Percentiles rank a stretch among this genome's conserved stretches.
These are phyloP conservation scores for Lyophyllum shimeji DNA, from an alignment of 768 basidiomycete genomes.

Conservation along the genomic window DNA sequence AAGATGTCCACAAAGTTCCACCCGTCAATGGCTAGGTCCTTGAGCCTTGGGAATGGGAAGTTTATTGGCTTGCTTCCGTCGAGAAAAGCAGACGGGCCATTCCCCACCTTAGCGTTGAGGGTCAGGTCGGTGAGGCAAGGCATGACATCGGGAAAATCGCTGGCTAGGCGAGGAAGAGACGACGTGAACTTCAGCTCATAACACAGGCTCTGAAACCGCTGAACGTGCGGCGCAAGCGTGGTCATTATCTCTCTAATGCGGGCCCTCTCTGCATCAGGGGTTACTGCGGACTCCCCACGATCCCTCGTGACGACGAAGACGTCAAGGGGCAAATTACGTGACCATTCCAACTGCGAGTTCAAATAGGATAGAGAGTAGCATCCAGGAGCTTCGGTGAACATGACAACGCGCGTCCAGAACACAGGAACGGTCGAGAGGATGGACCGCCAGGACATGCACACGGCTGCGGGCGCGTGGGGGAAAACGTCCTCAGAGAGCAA, in stretches of 20 bases:
- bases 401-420: background rate
- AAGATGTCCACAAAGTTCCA: conserved; percentile 2
- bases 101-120: background rate
- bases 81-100: background rate
- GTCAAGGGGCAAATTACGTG: background rate
- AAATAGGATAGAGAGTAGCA: background rate
- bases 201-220: background rate
- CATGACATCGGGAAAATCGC: background rate
- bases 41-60: background rate
- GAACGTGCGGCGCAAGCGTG: background rate
- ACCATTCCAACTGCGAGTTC: background rate
- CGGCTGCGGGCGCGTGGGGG: background rate
- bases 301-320: background rate
- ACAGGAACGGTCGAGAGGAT: background rate
- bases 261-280: background rate
- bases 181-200: background rate
- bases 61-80: background rate
- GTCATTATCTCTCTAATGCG: background rate
- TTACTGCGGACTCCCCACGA: background rate
- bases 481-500: no score
- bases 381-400: background rate
- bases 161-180: background rate
- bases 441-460: background rate
- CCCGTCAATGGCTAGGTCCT: background rate
- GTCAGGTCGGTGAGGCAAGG: background rate